Evolutionary conservation across 768 basidiomycete genomes (phyloP).

Genomic region (Pleurotus ostreatus): DNA sequence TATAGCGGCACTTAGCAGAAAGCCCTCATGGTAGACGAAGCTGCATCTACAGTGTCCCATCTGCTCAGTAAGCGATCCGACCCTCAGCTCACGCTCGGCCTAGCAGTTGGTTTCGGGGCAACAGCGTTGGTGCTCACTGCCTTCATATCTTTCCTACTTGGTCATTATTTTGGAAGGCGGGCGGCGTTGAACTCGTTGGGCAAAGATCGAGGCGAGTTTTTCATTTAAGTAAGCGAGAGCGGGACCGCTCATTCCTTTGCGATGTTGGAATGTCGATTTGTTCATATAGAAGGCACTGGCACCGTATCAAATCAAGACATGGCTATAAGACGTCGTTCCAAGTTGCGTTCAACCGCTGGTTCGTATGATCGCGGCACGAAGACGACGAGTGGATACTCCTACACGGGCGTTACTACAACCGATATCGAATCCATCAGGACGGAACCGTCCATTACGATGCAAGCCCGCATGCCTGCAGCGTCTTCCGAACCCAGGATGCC

Average conservation of each 20-base stretch:
- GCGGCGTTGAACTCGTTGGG: not conserved
- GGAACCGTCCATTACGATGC: not conserved
- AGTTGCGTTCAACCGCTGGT: not conserved
- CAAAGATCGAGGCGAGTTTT: not conserved
- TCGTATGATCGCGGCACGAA: not conserved
- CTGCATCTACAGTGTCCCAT: not conserved
- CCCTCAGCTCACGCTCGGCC: not conserved
- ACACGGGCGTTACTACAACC: not conserved
- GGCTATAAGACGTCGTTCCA: not conserved
- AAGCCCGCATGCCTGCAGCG: not conserved
- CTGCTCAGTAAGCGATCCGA: not conserved
- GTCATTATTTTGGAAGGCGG: conserved; percentile 4
- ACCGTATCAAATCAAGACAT: not conserved
- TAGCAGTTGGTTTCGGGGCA: conserved; percentile 2
- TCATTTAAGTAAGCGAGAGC: no score
- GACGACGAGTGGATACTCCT: not conserved
- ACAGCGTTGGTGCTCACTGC: conserved; percentile 2
- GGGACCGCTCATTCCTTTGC: no score
- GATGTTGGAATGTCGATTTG: not conserved
- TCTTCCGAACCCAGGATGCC: not conserved
- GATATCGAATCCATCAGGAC: not conserved
- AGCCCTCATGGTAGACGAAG: not conserved
- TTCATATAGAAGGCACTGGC: not conserved
- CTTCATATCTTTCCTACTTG: not conserved
- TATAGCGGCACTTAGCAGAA: no score